phyloP scores from a whole-genome alignment of 345 rosid species.

The Bruguiera sexangula region DNA sequence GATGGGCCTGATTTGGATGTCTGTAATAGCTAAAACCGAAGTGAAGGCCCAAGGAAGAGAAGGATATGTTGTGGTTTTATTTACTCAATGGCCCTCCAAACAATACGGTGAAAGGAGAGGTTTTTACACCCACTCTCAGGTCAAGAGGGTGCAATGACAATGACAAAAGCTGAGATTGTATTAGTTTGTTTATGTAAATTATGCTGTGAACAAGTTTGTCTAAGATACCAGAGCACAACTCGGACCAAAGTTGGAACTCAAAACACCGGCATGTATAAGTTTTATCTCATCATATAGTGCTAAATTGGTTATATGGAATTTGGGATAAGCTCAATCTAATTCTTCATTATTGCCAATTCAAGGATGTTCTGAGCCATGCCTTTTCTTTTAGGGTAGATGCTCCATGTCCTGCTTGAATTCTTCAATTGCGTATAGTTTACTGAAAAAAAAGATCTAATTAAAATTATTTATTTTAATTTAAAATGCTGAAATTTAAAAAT shows the following conservation, averaged over 20 bases:
- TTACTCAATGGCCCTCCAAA: background rate
- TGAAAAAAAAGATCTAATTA: no score
- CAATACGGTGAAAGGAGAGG: background rate
- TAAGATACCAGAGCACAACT: background rate
- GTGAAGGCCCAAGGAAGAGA: background rate
- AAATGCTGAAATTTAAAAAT: no score
- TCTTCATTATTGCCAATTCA: no score
- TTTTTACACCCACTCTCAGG: no score
- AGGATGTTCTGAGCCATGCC: no score
- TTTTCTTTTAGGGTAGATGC: no score
- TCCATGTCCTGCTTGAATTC: no score
- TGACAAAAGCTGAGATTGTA: background rate
- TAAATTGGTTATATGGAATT: no score
- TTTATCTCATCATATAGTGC: background rate
- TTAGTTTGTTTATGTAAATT: conserved; percentile 1
- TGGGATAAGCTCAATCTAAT: no score
- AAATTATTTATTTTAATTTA: no score
- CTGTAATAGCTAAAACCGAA: background rate
- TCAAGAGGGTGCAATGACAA: no score
- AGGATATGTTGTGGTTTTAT: background rate
- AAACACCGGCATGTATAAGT: background rate
- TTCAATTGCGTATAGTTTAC: no score
- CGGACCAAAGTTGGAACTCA: background rate
- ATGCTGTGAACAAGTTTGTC: background rate
- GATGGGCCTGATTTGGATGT: background rate